Evolutionary conservation across 495 filamentous ascomycete species (phyloP), one percentile per base, ranked within the genome.

Genomic region (Xylaria bambusicola): DNA sequence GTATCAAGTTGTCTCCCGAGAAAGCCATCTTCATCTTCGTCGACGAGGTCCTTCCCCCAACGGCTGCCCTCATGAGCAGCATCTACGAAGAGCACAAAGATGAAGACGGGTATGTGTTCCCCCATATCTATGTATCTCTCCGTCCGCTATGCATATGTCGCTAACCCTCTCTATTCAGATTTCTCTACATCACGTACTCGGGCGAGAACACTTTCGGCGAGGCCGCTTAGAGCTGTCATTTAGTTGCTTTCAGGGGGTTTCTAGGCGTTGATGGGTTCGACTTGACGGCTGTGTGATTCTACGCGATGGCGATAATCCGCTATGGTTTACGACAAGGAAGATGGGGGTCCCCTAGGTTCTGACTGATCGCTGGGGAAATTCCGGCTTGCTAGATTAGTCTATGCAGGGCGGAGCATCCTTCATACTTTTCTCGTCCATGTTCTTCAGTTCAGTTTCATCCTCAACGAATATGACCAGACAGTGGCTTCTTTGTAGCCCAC

Each of bases 11-110:
- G 52, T 97, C 92, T 10, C 94, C 94, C 7, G 94, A 99, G 82
- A 99, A 99, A 83, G 94, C 94, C 65, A 99, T 99, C 82, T 99
- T 99, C 84, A 99, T 99, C 84, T 99, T 98, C 80, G 94, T 99
- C 64, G 94, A 98, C 71, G 94, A 97, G 82, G 93, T 98, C 35
- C 85, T 99, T 26, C 94, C 94, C 35, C 94, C 94, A 0, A 98
- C 94, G 2, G 94, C 94, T 45, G 94, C 94, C 46, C 86, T 99
- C 44, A 99, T 99, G 94, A 96, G 91, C 84, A 92, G 88, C 73
- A 99, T 99, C 77, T 99, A 98, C 74, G 94, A 99, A 75, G 94
- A 98, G 76, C 93, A 97, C 85, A 97, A 97, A 78, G 82, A 82
- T 59, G 80, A 91, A 80, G 78, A 91, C 76, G 84, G 88, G 86